Percentiles rank a stretch among this genome's conserved stretches.
Conservation (phyloP, 2,329 filamentous ascomycete species). For the Cytospora paraplurivora region DNA sequence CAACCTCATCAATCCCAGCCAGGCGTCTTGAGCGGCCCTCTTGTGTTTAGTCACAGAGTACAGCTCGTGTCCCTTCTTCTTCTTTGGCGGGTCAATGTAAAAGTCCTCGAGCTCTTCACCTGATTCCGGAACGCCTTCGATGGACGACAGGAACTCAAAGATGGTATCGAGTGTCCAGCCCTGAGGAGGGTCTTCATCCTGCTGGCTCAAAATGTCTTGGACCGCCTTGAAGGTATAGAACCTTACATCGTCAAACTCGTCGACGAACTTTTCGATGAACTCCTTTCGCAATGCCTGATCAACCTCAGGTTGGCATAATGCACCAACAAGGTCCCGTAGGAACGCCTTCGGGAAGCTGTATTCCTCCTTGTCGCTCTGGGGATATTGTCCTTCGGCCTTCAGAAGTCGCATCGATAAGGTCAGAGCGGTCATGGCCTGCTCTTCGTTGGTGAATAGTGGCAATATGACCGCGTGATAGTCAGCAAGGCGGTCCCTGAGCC, state of each 20-base stretch:
- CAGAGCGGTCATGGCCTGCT: conserved; percentile 69
- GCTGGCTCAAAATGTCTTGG: conserved; percentile 33
- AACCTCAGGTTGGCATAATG: conserved; percentile 60
- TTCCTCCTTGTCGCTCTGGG: conserved; percentile 59
- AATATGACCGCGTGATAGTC: conserved; percentile 70
- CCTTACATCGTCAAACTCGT: conserved; percentile 80
- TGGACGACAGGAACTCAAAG: conserved; percentile 63
- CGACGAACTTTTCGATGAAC: conserved; percentile 77
- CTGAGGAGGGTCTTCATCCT: conserved; percentile 31
- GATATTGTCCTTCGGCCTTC: conserved; percentile 72
- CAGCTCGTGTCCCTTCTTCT: conserved; percentile 68
- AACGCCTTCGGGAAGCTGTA: conserved; percentile 70
- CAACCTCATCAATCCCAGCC: conserved; percentile 75
- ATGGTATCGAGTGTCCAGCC: conserved; percentile 52
- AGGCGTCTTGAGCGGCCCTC: conserved; percentile 80
- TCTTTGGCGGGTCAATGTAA: conserved; percentile 61
- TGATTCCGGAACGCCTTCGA: conserved; percentile 71
- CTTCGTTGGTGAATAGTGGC: conserved; percentile 60
- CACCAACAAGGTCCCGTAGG: conserved; percentile 65
- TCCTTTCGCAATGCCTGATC: conserved; percentile 66
- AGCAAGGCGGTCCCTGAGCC: conserved; percentile 74
- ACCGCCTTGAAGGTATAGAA: conserved; percentile 79
- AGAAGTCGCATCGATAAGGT: conserved; percentile 81
- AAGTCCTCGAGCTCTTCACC: conserved; percentile 69
- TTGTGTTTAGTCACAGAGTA: conserved; percentile 71